Evolutionary conservation across 2,329 filamentous ascomycete genomes (phyloP), one percentile per base, ranked within the genome.

Genomic region (Ilyonectria sp.): DNA sequence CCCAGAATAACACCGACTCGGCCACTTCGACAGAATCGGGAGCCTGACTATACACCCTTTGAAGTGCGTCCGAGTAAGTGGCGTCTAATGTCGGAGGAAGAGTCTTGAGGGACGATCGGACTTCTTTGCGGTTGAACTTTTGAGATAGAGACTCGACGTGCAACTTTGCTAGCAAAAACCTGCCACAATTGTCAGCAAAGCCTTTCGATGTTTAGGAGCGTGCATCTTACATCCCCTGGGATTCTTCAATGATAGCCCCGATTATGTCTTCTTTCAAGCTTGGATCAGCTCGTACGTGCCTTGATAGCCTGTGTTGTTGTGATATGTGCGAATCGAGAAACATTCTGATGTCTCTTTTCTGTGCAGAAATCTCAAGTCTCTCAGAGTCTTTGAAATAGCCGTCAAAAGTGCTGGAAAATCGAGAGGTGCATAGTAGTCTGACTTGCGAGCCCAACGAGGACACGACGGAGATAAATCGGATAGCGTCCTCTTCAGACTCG

Each of bases 1-100:
- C 40, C 47, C 63, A 63, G 21, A 63, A 67, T 8, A 59, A 6
- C 7, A 63, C 52, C 35, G 21, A 13, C 21, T 67, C 63, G 1
- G 63, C 63, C 23, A 68, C 31, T 2, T 66, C 23, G 43, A 52
- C 57, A 40, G 26, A 31, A 3, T 65, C 6, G 21, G 23, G 47
- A 2, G 46, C 21, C 37, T 44, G 23, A 4, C 33, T 52, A 17
- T 43, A 21, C 2, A 60, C 43, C 49, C 23, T 2, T 21, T 60
- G 44, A 6, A 53, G 47, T 6, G 46, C 17, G 33, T 60, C 35
- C 17, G 46, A 33, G 47, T 60, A 53, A 6, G n/a, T 60, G 23
- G 35, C 46, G 29, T 43, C 7, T 11, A 53, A 31, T 1, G 23
- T 43, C 8, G 21, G 4, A 19, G 53, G 35, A 6, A 56, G 35